Conservation (phyloP, 306 rosid genomes). For the Aeschynomene evenia region DNA sequence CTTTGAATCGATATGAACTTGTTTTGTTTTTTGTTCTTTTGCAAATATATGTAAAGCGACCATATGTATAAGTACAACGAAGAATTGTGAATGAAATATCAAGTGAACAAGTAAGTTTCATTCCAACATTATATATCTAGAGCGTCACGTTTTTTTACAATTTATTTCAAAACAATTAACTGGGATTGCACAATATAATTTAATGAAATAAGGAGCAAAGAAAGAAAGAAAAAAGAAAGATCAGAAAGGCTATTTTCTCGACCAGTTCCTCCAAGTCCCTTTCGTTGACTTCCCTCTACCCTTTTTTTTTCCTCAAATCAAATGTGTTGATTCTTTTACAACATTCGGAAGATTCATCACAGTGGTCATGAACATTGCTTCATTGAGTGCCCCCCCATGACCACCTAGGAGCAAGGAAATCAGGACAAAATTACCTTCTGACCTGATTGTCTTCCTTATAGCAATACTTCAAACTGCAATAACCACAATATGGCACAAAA, state of each 20-base stretch:
- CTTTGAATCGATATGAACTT: too few species aligned
- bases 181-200: conserved; percentile 17
- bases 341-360: conserved; percentile 31
- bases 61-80: background rate
- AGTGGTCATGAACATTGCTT: conserved; percentile 36
- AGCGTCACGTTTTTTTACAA: background rate
- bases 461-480: conserved; percentile 30
- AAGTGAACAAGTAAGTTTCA: background rate
- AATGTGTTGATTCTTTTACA: conserved; percentile 29
- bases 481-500: background rate
- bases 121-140: background rate
- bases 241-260: conserved; percentile 16
- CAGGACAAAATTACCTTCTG: conserved; percentile 18
- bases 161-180: conserved; percentile 37
- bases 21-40: too few species aligned
- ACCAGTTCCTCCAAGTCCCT: conserved; percentile 7
- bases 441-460: conserved; percentile 23
- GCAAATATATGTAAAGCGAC: background rate
- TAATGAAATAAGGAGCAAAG: background rate
- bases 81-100: background rate
- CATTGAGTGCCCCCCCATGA: conserved; percentile 25
- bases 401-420: conserved; percentile 24
- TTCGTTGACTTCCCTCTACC: conserved; percentile 18
- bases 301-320: background rate
- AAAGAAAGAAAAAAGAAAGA: background rate